A percentile compares a stretch with the other conserved stretches of the same genome.
Evolutionary conservation across 257 asterid species (phyloP).

Genomic region (Orobanche coerulescens): DNA sequence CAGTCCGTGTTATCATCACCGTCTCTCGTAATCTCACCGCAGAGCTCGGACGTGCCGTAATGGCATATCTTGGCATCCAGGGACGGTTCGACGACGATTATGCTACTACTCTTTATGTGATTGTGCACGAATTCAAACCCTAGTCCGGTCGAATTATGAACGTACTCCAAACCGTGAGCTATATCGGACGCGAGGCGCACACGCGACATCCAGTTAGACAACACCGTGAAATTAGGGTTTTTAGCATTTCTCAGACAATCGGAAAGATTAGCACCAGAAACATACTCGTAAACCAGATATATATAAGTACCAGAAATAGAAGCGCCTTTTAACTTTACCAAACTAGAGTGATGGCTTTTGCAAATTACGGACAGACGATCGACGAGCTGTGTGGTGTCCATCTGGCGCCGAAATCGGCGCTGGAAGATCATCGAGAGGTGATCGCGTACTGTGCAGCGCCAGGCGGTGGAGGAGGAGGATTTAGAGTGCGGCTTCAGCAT

Average conservation of each 20-base stretch:
- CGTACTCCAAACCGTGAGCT: slow-evolving; percentile 81
- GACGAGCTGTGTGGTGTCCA: slow-evolving; percentile 44
- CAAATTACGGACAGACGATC: slow-evolving; percentile 56
- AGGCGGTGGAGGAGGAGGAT: slow-evolving; percentile 60
- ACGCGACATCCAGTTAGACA: slow-evolving; percentile 65
- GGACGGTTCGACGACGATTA: slow-evolving; percentile 42
- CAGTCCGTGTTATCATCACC: not conserved
- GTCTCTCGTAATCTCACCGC: slow-evolving; percentile 57
- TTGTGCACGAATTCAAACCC: slow-evolving; percentile 73
- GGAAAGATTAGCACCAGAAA: slow-evolving; percentile 52
- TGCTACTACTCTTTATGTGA: slow-evolving; percentile 65
- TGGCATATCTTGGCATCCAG: slow-evolving; percentile 70
- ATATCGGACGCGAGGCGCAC: slow-evolving; percentile 60
- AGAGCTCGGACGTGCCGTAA: slow-evolving; percentile 90
- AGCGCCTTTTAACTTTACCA: slow-evolving; percentile 64
- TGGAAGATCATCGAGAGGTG: slow-evolving; percentile 45
- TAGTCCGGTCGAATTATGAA: slow-evolving; percentile 78
- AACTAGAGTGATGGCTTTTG: slow-evolving; percentile 73
- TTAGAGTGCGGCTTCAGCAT: slow-evolving; percentile 37
- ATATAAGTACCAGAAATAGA: slow-evolving; percentile 55
- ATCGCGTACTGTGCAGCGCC: slow-evolving; percentile 57
- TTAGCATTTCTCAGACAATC: slow-evolving; percentile 53
- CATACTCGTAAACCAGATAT: slow-evolving; percentile 64
- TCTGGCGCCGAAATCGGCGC: slow-evolving; percentile 60
- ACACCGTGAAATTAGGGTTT: slow-evolving; percentile 62